These are phyloP conservation scores for Tolypocladium album DNA, from an alignment of 2,329 filamentous ascomycete genomes.

Conservation along the genomic window DNA sequence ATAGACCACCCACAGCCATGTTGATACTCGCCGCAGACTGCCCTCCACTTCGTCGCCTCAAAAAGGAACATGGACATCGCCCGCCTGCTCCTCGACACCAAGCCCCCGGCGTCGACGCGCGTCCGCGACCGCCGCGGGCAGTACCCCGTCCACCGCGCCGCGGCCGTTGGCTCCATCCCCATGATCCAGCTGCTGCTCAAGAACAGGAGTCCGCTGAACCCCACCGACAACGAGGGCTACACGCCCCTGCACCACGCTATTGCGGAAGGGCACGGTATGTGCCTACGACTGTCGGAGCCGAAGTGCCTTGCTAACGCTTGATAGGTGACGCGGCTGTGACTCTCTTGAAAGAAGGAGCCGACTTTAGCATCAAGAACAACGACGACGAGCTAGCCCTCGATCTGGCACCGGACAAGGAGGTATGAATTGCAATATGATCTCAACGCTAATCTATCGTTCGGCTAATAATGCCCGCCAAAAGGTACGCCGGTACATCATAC, in stretches of 20 bases:
- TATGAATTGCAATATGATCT: constrained; percentile 25
- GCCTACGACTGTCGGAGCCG: neutral
- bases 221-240: constrained; percentile 70
- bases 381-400: constrained; percentile 67
- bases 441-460: neutral
- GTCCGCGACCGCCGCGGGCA: constrained; percentile 82
- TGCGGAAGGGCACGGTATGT: constrained; percentile 59
- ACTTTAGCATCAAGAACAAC: constrained; percentile 63
- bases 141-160: constrained; percentile 81
- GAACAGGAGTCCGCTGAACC: constrained; percentile 70
- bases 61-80: constrained; percentile 81
- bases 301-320: neutral
- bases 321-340: constrained; percentile 72
- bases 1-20: too few relatives aligned
- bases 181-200: constrained; percentile 73
- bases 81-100: constrained; percentile 61
- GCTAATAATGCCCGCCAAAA: constrained; percentile 18
- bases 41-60: constrained; percentile 82
- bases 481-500: constrained; percentile 67
- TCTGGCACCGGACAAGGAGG: constrained; percentile 76
- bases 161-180: constrained; percentile 79
- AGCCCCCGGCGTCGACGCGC: constrained; percentile 60
- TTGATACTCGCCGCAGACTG: constrained; percentile 46
- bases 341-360: constrained; percentile 75
- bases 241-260: constrained; percentile 86